Base-by-base conservation (phyloP, 2,329 filamentous ascomycete species). In the Ophiostoma perfectum region DNA sequence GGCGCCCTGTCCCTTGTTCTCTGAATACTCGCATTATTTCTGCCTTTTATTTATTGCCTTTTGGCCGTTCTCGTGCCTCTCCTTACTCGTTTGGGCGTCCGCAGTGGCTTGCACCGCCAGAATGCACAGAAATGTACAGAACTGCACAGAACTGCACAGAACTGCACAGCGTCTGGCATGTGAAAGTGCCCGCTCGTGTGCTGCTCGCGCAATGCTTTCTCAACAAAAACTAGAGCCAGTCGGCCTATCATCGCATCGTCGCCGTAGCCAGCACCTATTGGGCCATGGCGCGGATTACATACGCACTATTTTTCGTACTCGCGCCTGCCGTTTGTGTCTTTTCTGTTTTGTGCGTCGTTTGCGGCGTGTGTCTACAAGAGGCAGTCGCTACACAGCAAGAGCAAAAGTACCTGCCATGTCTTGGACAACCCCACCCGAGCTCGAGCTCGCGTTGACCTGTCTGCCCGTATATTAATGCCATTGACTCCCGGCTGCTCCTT, bases 161-260 rank as follows among this genome's bases (percentile, higher is more conserved):
- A 11, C 18, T 55, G 49, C n/a, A 39, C 14, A 45, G 27, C 45
- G 44, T 42, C 38, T 63, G 42, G 67, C 70, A 71, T 71, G 70
- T 71, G 70, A 71, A 63, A 71, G 70, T 49, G 64, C 67, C 69
- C 67, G 64, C 67, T 64, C 63, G 63, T 38, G 67, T 64, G 68
- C 64, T 38, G 11, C 42, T 49, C 36, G 39, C 60, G 47, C 58
- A 38, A 45, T 63, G 44, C 41, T 41, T 66, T 64, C 69, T 69
- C 69, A 70, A 71, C 66, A 71, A 70, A 70, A 70, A 65, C n/a
- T 18, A 58, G 42, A 65, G 58, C 55, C 55, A 38, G 11, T n/a
- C 6, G 11, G 8, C 60, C 16, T 44, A 44, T 44, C 16, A 8
- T 27, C 11, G 7, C 55, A 62, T 52, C 49, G 16, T 52, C 49